phyloP scores from a whole-genome alignment of 2,329 filamentous ascomycete species.

The Claviceps sp. region DNA sequence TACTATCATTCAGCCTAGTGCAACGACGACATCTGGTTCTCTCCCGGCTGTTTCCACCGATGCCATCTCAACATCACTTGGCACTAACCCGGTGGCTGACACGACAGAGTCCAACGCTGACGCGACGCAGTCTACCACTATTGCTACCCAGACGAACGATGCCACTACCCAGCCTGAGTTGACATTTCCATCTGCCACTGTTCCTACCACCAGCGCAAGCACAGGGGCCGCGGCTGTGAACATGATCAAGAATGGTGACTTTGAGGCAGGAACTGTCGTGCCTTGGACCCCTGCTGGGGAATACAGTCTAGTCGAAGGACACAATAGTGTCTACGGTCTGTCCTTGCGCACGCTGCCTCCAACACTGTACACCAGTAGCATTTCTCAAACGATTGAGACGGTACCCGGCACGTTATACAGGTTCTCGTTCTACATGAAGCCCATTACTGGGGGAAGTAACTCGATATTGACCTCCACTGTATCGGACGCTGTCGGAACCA shows the following conservation, averaged over 20 bases:
- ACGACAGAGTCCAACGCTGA: too few relatives aligned
- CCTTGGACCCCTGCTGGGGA: not conserved
- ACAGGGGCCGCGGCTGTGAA: not conserved
- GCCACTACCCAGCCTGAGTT: not conserved
- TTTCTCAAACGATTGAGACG: not conserved
- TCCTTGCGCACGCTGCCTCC: not conserved
- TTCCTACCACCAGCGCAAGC: not conserved
- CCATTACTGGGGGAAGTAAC: not conserved
- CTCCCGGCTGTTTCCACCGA: not conserved
- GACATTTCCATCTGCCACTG: too few relatives aligned
- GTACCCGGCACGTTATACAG: not conserved
- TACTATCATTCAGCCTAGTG: not conserved
- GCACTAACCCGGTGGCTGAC: too few relatives aligned
- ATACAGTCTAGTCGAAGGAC: not conserved
- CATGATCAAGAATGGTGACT: not conserved
- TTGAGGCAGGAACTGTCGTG: not conserved
- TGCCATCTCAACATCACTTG: too few relatives aligned
- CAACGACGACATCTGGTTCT: not conserved
- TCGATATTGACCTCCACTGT: not conserved
- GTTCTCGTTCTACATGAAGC: not conserved
- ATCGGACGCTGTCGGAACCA: not conserved
- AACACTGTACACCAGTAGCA: too few relatives aligned
- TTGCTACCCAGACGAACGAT: not conserved
- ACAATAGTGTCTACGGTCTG: not conserved
- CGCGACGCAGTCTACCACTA: too few relatives aligned